A percentile compares a stretch with the other conserved stretches of the same genome.
These are phyloP conservation scores for Phycomyces blakesleeanus DNA, from an alignment of 192 early-diverging fungal genomes.

Conservation along the genomic window DNA sequence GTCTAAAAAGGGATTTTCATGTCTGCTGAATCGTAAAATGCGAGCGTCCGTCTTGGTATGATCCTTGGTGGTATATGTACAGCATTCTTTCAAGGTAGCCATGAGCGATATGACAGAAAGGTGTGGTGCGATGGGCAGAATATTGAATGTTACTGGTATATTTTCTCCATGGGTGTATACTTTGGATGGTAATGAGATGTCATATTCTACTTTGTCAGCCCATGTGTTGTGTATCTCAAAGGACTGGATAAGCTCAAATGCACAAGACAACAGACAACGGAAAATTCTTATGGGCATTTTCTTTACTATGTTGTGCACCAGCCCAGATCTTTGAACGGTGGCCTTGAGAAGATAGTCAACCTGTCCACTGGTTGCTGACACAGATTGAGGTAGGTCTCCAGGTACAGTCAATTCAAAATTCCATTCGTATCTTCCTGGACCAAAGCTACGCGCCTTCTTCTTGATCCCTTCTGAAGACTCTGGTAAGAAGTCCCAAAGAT, in stretches of 20 bases:
- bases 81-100: constrained; percentile 53
- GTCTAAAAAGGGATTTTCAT: constrained; percentile 1
- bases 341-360: constrained; percentile 51
- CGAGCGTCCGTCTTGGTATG: constrained; percentile 16
- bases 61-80: constrained; percentile 37
- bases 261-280: constrained; percentile 46
- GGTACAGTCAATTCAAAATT: constrained; percentile 52
- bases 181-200: constrained; percentile 50
- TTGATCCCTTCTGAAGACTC: constrained; percentile 27
- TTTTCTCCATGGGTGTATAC: constrained; percentile 46
- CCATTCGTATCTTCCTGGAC: constrained; percentile 40
- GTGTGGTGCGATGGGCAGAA: constrained; percentile 45
- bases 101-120: constrained; percentile 41
- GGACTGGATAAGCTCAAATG: constrained; percentile 47
- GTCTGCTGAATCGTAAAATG: constrained; percentile 1
- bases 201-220: constrained; percentile 54
- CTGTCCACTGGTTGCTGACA: constrained; percentile 41
- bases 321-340: constrained; percentile 45
- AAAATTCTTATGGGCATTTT: constrained; percentile 36
- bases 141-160: constrained; percentile 44
- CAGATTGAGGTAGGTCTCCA: constrained; percentile 57
- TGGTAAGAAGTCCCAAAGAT: constrained; percentile 52
- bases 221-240: constrained; percentile 52
- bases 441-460: constrained; percentile 28
- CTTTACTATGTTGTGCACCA: constrained; percentile 41